Base-by-base conservation (phyloP, 495 filamentous ascomycete species). In the Margaritispora aquatica region DNA sequence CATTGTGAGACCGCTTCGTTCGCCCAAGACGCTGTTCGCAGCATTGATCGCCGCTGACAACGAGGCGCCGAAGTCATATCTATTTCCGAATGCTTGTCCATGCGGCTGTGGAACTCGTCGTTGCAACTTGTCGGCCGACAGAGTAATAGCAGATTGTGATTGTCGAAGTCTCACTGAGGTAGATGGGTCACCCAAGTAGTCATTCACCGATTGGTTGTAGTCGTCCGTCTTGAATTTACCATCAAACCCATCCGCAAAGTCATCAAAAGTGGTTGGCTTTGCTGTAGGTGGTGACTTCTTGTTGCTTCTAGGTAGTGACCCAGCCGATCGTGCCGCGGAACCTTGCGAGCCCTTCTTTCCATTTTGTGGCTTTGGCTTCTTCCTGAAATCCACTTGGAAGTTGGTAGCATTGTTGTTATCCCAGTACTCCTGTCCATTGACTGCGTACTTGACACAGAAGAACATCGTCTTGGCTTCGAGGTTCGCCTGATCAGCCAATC, bases 21-120 rank as follows among this genome's bases (percentile, higher is more conserved):
- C 76, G 31, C 74, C 75, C 34, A 79, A 62, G 17, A 74, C 70
- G 20, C 74, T 73, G 67, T 86, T 87, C 61, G 74, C 84, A 62
- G 71, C 84, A 59, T 84, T 83, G 63, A 95, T 88, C n/a, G 91
- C 92, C 10, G 89, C 89, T 51, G 77, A 86, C 31, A 97, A 78
- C 1, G 95, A 97, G 31, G 88, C 89, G 48, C 87, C 84, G 67
- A 98, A 97, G 71, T 97, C 92, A 70, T 98, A 98, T 41, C 94
- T 86, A 67, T 88, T 90, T 41, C 89, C 86, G 65, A 97, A 96
- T 34, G 86, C 88, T 68, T 93, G 89, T 27, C 81, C 86, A 55
- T 78, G 78, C 17, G 82, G 80, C 54, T 82, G 80, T 34, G 84
- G 68, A n/a, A 77, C 56, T 24, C 77, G 71, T 41, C 70, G 68